phyloP scores from a whole-genome alignment of 106 monocot genomes.

The Chionographis japonica region DNA sequence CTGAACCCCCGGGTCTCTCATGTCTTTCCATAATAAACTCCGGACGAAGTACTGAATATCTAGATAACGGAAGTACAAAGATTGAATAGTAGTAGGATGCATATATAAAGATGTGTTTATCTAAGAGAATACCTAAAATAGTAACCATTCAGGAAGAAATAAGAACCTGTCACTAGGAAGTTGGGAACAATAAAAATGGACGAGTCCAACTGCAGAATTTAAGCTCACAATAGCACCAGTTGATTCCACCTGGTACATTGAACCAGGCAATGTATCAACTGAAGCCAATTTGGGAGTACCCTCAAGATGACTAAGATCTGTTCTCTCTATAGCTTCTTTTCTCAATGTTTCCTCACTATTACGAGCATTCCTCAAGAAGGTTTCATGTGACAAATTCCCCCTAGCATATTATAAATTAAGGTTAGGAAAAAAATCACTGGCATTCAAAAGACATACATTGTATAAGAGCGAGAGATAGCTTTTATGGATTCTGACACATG shows the following conservation, averaged over 20 bases:
- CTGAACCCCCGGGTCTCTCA: conserved; percentile 64
- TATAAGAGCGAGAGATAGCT: not conserved
- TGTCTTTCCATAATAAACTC: conserved; percentile 97
- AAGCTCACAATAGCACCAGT: conserved; percentile 97
- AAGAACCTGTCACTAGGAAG: conserved; percentile 90
- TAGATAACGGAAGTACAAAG: conserved; percentile 14
- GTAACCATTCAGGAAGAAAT: not conserved
- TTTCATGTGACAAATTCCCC: conserved; percentile 87
- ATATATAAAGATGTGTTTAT: not conserved
- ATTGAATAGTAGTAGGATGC: not conserved
- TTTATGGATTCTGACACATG: not conserved
- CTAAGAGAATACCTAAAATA: not conserved
- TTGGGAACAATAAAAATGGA: conserved; percentile 98
- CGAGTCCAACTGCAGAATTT: conserved; percentile 98
- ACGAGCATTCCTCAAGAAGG: conserved; percentile 92
- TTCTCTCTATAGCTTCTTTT: conserved; percentile 96
- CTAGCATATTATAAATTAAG: conserved; percentile 29
- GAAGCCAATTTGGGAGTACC: conserved; percentile 48
- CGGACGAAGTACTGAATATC: conserved; percentile 95
- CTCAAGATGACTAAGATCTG: conserved; percentile 97
- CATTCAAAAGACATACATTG: not conserved
- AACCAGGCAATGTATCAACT: conserved; percentile 53
- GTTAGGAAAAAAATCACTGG: not conserved
- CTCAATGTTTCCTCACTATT: conserved; percentile 98
- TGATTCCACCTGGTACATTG: conserved; percentile 86